Percentiles rank a stretch among this genome's conserved stretches.
phyloP scores from a whole-genome alignment of 2,329 filamentous ascomycete genomes.

The Epichloe glyceriae region DNA sequence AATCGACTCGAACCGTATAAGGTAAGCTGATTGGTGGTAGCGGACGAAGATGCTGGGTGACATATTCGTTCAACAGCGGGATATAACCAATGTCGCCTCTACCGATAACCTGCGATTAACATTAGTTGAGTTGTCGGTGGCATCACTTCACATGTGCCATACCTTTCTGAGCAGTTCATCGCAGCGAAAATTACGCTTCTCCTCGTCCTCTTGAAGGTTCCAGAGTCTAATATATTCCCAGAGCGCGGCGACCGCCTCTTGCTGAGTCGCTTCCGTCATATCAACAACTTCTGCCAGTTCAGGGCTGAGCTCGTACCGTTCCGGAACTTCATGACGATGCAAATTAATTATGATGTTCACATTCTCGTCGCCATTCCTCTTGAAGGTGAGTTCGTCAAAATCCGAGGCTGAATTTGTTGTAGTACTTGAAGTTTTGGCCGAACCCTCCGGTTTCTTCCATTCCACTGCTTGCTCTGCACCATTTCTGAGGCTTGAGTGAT shows the following conservation, averaged over 20 bases:
- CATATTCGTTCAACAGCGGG: slow-evolving; percentile 69
- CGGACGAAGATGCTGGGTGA: slow-evolving; percentile 64
- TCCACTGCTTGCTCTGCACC: slow-evolving; percentile 50
- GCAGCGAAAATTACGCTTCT: slow-evolving; percentile 84
- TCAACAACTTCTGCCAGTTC: slow-evolving; percentile 76
- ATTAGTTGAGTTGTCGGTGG: background rate
- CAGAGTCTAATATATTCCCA: slow-evolving; percentile 90
- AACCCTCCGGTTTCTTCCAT: slow-evolving; percentile 71
- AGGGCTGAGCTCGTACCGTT: slow-evolving; percentile 69
- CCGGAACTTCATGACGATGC: slow-evolving; percentile 69
- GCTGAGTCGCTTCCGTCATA: slow-evolving; percentile 72
- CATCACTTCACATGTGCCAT: slow-evolving; percentile 15
- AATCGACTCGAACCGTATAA: slow-evolving; percentile 90
- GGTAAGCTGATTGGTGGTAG: slow-evolving; percentile 71
- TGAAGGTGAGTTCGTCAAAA: slow-evolving; percentile 86
- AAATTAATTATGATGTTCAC: slow-evolving; percentile 84
- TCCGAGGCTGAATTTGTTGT: slow-evolving; percentile 48
- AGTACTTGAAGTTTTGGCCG: slow-evolving; percentile 30
- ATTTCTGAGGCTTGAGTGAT: slow-evolving; percentile 45
- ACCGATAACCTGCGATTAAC: slow-evolving; percentile 48
- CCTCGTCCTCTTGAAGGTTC: slow-evolving; percentile 84
- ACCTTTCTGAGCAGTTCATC: slow-evolving; percentile 72
- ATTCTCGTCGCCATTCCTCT: slow-evolving; percentile 85
- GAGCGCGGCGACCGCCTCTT: slow-evolving; percentile 77
- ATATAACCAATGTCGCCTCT: slow-evolving; percentile 70